Base-by-base conservation (phyloP, 225 moss, liverwort and hornwort genomes). In the Straminergon stramineum region DNA sequence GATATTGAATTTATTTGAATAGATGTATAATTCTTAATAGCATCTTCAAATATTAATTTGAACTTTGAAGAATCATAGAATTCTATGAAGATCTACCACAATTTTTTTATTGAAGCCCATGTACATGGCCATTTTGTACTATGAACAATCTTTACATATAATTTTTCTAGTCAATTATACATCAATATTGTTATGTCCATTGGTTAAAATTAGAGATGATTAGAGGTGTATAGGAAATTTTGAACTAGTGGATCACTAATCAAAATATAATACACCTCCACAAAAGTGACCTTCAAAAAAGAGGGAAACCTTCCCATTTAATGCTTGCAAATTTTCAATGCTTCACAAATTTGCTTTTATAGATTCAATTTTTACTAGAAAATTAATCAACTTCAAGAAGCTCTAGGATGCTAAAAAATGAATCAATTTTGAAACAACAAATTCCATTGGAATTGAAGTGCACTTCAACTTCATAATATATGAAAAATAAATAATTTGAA, bases 81-180 rank as follows among this genome's bases (percentile, higher is more conserved):
- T 23, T 35, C 2, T 35, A 0, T 34, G 5, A 23, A 53, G 35
- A 8, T 22, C 0, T 9, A 0, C 2, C 5, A 13, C 21, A 35
- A 17, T 2, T 28, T 74, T 74, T 48, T 48, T 31, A 6, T 34
- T 2, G 15, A 34, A 20, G 3, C 13, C 51, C 12, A 20, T 51
- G 2, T 51, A 7, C 9, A 31, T 18, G 4, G 17, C 20, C 13
- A 53, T 53, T 77, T 34, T 53, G 14, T 13, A 14, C 8, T 34
- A 2, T 1, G 0, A 22, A 78, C 23, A 55, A 0, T 53, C 53
- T 34, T 34, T 34, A 15, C 15, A 79, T 24, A 5, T 11, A 27
- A 17, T n/a, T 16, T 4, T 79, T 39, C 4, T n/a, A 11, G 17
- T 79, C n/a, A 58, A 34, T 79, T 39, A 1, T 39, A 18, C 39